Evolutionary conservation across 2,329 filamentous ascomycete species (phyloP).

Genomic region (Neonectria punicea): DNA sequence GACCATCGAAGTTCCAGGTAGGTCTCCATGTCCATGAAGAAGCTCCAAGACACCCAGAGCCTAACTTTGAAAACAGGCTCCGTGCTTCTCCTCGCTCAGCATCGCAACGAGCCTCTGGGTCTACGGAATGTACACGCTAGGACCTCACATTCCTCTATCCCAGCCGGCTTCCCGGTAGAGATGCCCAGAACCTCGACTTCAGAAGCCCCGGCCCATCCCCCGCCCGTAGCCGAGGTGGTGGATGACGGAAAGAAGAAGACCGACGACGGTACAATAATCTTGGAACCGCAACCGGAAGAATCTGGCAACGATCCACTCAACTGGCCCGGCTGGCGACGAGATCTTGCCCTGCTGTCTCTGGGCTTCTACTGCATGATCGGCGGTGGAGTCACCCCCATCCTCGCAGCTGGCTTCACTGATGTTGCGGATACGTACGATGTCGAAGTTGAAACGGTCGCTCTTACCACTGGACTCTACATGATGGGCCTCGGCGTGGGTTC

Average conservation of each 20-base stretch:
- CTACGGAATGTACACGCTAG: slow-evolving; percentile 66
- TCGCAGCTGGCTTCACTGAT: slow-evolving; percentile 89
- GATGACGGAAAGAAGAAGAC: slow-evolving; percentile 76
- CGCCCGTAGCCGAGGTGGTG: slow-evolving; percentile 28
- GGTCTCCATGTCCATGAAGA: slow-evolving; percentile 35
- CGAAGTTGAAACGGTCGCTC: slow-evolving; percentile 76
- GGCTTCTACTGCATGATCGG: slow-evolving; percentile 95
- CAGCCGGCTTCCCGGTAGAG: slow-evolving; percentile 55
- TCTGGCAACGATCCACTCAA: slow-evolving; percentile 92
- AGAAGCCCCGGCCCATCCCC: slow-evolving; percentile 19
- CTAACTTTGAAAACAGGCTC: slow-evolving; percentile 57
- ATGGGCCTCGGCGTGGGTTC: slow-evolving; percentile 88
- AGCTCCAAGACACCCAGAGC: background rate
- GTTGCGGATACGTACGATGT: slow-evolving; percentile 76
- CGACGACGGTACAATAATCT: slow-evolving; percentile 81
- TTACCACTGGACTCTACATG: slow-evolving; percentile 95
- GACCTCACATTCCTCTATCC: slow-evolving; percentile 68
- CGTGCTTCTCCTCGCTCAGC: slow-evolving; percentile 64
- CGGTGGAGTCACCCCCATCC: slow-evolving; percentile 89
- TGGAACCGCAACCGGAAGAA: slow-evolving; percentile 93
- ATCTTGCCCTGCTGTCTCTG: slow-evolving; percentile 81
- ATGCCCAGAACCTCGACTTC: slow-evolving; percentile 45
- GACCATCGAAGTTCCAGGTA: slow-evolving; percentile 90
- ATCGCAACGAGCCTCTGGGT: slow-evolving; percentile 69
- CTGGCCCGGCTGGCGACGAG: slow-evolving; percentile 85